Base-by-base conservation (phyloP, 768 basidiomycete genomes). In the Xerocomellus intermedius region DNA sequence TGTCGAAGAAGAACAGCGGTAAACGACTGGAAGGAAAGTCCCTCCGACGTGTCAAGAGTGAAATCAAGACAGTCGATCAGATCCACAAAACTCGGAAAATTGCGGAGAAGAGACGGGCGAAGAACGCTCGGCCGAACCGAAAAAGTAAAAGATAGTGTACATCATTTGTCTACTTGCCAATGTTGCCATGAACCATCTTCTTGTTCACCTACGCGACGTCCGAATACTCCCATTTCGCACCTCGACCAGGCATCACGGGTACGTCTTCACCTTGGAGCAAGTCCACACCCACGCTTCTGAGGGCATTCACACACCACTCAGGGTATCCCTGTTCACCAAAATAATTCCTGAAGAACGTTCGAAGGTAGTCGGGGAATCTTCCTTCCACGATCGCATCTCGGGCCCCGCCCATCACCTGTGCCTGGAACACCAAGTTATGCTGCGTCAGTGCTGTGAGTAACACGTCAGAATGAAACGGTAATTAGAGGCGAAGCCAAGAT, bases 361-460 rank as follows among this genome's bases (percentile, higher is more conserved):
- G 77, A 28, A 95, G 77, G 67, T 90, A 95, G 48, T 81, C 76
- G 1, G 93, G 94, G 70, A 92, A 96, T 12, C 74, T 81, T 36
- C 85, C 90, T 30, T 79, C 78, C 54, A 93, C 67, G 61, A 95
- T 94, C 3, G 93, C 89, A 61, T 89, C 82, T 50, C 93, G 79
- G 39, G 88, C 90, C 28, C 82, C 77, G n/a, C 89, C 89, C 90
- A 95, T 92, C 10, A 95, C 75, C 59, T 83, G 85, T 17, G 91
- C 92, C 75, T 94, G 89, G 74, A 93, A 94, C 39, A 84, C 82
- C 56, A 93, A 76, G 67, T 94, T 94, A 63, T 93, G 91, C 55
- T 87, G 78, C 4, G 91, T 92, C 52, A 93, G 71, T 24, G 89
- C 91, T 94, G 64, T 9, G 49, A 42, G 32, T 56, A 28, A 33